A percentile compares a stretch with the other conserved stretches of the same genome.
Evolutionary conservation across 2,329 filamentous ascomycete genomes (phyloP).

Genomic region (Huntiella decipiens): DNA sequence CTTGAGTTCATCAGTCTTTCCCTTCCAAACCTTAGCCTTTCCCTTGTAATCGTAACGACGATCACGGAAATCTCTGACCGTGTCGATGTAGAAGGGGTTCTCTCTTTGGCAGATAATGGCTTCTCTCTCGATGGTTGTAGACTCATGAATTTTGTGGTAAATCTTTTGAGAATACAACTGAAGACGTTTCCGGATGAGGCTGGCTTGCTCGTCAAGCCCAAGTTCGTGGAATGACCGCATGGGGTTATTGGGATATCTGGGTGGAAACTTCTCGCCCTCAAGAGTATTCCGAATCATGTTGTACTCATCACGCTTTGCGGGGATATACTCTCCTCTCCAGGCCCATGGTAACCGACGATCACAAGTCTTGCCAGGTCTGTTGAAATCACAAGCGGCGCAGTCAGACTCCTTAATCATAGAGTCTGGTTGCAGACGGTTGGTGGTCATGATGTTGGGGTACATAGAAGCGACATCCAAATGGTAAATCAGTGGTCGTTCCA

Average conservation of each 20-base stretch:
- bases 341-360: constrained; percentile 90
- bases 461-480: constrained; percentile 97
- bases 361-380: constrained; percentile 89
- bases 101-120: constrained; percentile 97
- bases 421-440: constrained; percentile 88
- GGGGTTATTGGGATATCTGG: constrained; percentile 51
- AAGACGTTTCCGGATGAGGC: constrained; percentile 64
- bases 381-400: constrained; percentile 96
- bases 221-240: constrained; percentile 64
- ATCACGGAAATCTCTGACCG: constrained; percentile 88
- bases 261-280: constrained; percentile 83
- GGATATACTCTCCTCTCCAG: constrained; percentile 94
- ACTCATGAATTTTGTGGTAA: constrained; percentile 97
- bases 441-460: constrained; percentile 99
- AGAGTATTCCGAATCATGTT: constrained; percentile 93
- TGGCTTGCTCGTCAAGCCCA: constrained; percentile 61
- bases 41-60: constrained; percentile 97
- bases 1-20: constrained; percentile 77
- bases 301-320: constrained; percentile 92
- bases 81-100: constrained; percentile 96
- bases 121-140: constrained; percentile 78
- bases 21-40: constrained; percentile 95
- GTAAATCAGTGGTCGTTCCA: constrained; percentile 80
- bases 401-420: constrained; percentile 97
- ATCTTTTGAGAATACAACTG: constrained; percentile 95